These are phyloP conservation scores for Adansonia madagascariensis DNA, from an alignment of 441 rosid genomes.

Conservation along the genomic window DNA sequence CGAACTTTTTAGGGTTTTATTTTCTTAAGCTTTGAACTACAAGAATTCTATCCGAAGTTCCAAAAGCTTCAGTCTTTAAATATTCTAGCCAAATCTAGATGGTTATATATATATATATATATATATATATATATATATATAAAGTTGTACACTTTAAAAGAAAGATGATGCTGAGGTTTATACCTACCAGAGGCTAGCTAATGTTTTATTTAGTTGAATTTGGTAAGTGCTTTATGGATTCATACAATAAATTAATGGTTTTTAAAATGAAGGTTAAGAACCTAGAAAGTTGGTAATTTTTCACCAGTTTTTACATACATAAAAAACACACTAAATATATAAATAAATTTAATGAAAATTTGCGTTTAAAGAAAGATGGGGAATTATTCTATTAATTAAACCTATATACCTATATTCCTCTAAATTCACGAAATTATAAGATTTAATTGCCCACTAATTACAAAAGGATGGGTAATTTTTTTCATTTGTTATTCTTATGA, in stretches of 20 bases:
- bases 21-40: background rate
- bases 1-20: constrained; percentile 8
- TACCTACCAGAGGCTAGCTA: background rate
- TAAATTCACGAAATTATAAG: background rate
- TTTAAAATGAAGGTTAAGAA: background rate
- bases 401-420: background rate
- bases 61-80: background rate
- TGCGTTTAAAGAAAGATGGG: background rate
- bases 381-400: background rate
- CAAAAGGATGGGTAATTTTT: background rate
- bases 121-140: background rate
- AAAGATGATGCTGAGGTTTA: background rate
- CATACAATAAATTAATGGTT: background rate
- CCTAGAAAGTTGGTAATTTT: background rate
- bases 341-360: background rate
- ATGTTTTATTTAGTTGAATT: no score
- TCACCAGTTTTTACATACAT: background rate
- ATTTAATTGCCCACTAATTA: background rate
- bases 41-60: constrained; percentile 1
- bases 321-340: background rate
- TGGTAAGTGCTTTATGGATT: background rate
- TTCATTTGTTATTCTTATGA: background rate
- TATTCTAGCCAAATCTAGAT: background rate
- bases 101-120: no score
- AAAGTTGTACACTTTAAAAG: background rate